These are phyloP conservation scores for Oryza meridionalis DNA, from an alignment of 176 grass and related monocot species.

Conservation along the genomic window DNA sequence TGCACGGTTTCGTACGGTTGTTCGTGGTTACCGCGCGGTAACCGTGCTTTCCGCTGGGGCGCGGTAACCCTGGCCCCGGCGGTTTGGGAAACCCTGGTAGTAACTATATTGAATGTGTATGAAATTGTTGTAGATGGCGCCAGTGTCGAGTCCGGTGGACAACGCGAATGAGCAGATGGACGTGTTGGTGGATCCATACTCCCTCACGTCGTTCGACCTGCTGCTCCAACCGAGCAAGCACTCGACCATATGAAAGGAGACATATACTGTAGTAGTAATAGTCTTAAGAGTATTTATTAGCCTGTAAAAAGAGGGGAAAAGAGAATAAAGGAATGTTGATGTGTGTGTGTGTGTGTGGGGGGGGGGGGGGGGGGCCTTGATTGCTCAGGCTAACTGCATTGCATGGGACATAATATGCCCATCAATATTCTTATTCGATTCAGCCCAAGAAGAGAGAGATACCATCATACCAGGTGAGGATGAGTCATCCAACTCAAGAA, in stretches of 20 bases:
- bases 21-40: too few species aligned
- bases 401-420: neutral
- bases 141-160: conserved; percentile 31
- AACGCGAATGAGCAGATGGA: conserved; percentile 56
- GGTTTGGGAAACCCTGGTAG: too few species aligned
- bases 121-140: conserved; percentile 53
- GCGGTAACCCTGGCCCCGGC: too few species aligned
- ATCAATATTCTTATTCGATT: neutral
- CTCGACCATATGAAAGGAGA: conserved; percentile 18
- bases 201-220: conserved; percentile 72
- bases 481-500: too few species aligned
- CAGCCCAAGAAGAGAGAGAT: too few species aligned
- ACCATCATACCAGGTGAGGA: too few species aligned
- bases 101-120: neutral
- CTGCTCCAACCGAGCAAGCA: conserved; percentile 55
- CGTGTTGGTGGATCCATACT: conserved; percentile 50
- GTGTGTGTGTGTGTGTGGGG: too few species aligned
- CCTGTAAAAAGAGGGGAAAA: neutral
- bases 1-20: too few species aligned
- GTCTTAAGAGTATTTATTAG: neutral
- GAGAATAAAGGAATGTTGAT: neutral
- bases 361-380: too few species aligned
- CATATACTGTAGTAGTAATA: neutral
- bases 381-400: neutral
- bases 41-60: too few species aligned